Base-by-base conservation (phyloP, 805 yeast genomes). In the Hanseniaspora occidentalis region DNA sequence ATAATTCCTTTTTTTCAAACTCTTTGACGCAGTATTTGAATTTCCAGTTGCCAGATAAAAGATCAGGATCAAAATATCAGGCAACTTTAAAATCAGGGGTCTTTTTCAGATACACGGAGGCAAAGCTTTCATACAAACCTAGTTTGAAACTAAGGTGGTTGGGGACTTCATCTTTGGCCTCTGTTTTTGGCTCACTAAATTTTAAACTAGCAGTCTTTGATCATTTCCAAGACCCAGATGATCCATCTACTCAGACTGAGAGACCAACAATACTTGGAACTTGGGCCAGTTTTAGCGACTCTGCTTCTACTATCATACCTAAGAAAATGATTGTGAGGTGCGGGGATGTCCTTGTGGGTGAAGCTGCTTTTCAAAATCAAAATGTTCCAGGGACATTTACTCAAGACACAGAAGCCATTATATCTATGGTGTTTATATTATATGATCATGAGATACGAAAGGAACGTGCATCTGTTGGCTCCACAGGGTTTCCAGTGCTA, bases 71-170 rank as follows among this genome's bases (percentile, higher is more conserved):
- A 6, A 19, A 19, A 7, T 33, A 33, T 19, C 22, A 18, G 16
- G 36, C 13, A 9, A 19, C n/a, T 18, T 19, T 33, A 4, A 33
- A 19, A 33, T 19, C 22, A 18, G 24, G 24, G 3, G 14, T 33
- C 11, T 20, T 33, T 33, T 20, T 18, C 16, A 18, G 36, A 33
- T 33, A 33, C 23, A 33, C 36, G 11, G 36, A 33, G 11, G 36
- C 14, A 7, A 18, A 7, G 10, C 22, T 33, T 20, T 33, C 36
- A 19, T 33, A 33, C 23, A 33, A 33, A 18, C 36, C 36, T 10
- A 19, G 47, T 2, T 46, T 64, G n/a, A 58, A 58, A 39, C 42
- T 64, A 17, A 53, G 66, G 44, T 65, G 70, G 70, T 48, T 54
- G 16, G 70, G 70, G 1, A 58, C 64, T 4, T 57, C 67, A 1